phyloP scores from a whole-genome alignment of 768 basidiomycete genomes.

The Scleroderma bovista region DNA sequence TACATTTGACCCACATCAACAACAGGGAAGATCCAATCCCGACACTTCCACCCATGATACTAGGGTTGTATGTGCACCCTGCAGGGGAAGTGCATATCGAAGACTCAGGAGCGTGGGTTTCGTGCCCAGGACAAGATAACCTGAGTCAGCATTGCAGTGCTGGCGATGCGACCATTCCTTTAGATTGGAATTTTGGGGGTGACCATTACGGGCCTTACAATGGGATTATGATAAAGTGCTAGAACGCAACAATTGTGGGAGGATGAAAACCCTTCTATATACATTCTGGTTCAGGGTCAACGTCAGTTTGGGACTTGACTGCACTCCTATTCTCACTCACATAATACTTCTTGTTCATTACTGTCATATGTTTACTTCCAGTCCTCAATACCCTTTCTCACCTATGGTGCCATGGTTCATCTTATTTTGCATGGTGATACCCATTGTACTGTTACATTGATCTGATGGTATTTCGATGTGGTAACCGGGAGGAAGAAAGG shows the following conservation, averaged over 20 bases:
- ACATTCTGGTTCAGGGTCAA: too few species aligned
- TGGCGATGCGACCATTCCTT: constrained; percentile 33
- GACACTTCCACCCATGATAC: constrained; percentile 21
- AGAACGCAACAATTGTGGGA: too few species aligned
- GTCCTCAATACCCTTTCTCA: too few species aligned
- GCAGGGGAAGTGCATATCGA: constrained; percentile 39
- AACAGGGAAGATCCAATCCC: constrained; percentile 41
- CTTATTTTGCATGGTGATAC: too few species aligned
- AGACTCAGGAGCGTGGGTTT: constrained; percentile 41
- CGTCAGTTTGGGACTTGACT: too few species aligned
- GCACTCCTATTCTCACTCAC: too few species aligned
- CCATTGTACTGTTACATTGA: too few species aligned
- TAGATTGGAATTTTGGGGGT: constrained; percentile 28
- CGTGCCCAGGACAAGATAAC: constrained; percentile 61
- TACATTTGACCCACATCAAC: constrained; percentile 39
- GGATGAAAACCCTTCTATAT: too few species aligned
- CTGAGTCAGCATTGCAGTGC: constrained; percentile 28
- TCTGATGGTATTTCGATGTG: constrained; percentile 82
- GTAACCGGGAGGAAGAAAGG: constrained; percentile 91
- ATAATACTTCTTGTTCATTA: too few species aligned
- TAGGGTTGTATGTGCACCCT: constrained; percentile 34
- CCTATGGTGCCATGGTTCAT: too few species aligned
- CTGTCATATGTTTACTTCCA: too few species aligned
- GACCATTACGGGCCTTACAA: constrained; percentile 43
- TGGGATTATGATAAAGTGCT: constrained; percentile 16